Conservation (phyloP, 2,329 filamentous ascomycete genomes). For the Paecilomyces formosus region DNA sequence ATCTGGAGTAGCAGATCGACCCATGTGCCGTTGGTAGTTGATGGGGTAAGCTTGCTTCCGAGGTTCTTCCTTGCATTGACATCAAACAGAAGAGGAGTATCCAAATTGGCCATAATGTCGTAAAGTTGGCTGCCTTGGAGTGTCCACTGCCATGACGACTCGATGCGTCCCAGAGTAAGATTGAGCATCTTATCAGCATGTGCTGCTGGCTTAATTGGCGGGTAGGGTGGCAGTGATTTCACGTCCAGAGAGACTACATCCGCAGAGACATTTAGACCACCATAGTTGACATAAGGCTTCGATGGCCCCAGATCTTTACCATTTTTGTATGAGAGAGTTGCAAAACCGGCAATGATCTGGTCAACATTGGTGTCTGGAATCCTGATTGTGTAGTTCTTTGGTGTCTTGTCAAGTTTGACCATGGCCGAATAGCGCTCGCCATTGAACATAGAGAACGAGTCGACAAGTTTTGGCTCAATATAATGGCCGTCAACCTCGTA, state of each 20-base stretch:
- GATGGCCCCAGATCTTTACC: slow-evolving; percentile 12
- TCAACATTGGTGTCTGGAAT: slow-evolving; percentile 40
- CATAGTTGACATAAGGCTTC: slow-evolving; percentile 42
- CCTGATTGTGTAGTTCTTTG: slow-evolving; percentile 38
- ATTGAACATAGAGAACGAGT: slow-evolving; percentile 17
- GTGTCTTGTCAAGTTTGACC: slow-evolving; percentile 29
- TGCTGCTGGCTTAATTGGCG: slow-evolving; percentile 31
- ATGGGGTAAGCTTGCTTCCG: slow-evolving; percentile 19
- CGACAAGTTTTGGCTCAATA: slow-evolving; percentile 25
- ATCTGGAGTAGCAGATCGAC: slow-evolving; percentile 30
- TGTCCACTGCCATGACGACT: slow-evolving; percentile 23
- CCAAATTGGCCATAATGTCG: slow-evolving; percentile 18
- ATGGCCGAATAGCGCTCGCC: slow-evolving; percentile 30
- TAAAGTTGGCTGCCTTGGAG: slow-evolving; percentile 19
- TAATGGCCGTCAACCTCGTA: slow-evolving; percentile 33
- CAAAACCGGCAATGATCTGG: slow-evolving; percentile 48
- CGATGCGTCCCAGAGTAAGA: slow-evolving; percentile 20
- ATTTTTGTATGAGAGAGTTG: slow-evolving; percentile 37
- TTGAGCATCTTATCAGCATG: slow-evolving; percentile 41
- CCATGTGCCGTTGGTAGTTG: slow-evolving; percentile 31
- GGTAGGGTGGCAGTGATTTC: slow-evolving; percentile 38
- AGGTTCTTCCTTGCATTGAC: slow-evolving; percentile 17
- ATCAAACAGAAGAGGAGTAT: slow-evolving; percentile 26
- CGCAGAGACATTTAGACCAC: slow-evolving; percentile 36
- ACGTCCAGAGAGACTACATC: slow-evolving; percentile 39